phyloP scores from a whole-genome alignment of 2,329 filamentous ascomycete genomes.

The Phialemoniopsis sp. region DNA sequence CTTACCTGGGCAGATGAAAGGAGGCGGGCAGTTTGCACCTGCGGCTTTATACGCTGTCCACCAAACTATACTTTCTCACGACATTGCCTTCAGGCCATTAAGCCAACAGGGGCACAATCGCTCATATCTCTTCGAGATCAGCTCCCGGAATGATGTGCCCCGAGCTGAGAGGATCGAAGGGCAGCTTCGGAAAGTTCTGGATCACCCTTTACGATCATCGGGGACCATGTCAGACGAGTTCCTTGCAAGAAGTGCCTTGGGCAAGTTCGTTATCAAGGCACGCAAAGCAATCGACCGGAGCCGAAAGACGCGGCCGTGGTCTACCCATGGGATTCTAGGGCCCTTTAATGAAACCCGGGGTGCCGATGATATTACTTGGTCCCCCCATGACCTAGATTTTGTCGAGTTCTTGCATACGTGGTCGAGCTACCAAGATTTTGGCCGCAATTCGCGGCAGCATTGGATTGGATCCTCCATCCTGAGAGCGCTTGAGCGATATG shows the following conservation, averaged over 20 bases:
- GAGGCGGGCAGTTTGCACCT: slow-evolving; percentile 30
- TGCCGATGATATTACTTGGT: slow-evolving; percentile 13
- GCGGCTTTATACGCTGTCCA: slow-evolving; percentile 66
- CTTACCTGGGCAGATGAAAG: slow-evolving; percentile 16
- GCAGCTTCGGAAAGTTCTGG: too few relatives aligned
- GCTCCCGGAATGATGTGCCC: slow-evolving; percentile 48
- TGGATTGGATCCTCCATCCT: slow-evolving; percentile 62
- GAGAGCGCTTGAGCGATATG: slow-evolving; percentile 57
- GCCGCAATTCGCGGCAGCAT: slow-evolving; percentile 46
- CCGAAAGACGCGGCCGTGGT: slow-evolving; percentile 43
- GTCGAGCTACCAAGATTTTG: slow-evolving; percentile 54
- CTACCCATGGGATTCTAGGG: slow-evolving; percentile 44
- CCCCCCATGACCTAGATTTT: slow-evolving; percentile 42
- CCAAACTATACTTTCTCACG: slow-evolving; percentile 54
- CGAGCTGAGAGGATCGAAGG: slow-evolving; percentile 5
- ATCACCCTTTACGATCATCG: too few relatives aligned
- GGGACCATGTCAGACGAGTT: too few relatives aligned
- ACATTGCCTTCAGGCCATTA: slow-evolving; percentile 55
- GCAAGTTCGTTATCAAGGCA: slow-evolving; percentile 45
- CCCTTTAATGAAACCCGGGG: slow-evolving; percentile 16
- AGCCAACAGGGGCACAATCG: slow-evolving; percentile 35
- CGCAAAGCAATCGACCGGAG: slow-evolving; percentile 45
- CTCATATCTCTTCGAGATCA: slow-evolving; percentile 58
- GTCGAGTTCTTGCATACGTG: slow-evolving; percentile 69
- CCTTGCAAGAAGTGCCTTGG: slow-evolving; percentile 15